Base-by-base conservation (phyloP, 495 filamentous ascomycete species). In the Podospora bellae-mahoneyi region DNA sequence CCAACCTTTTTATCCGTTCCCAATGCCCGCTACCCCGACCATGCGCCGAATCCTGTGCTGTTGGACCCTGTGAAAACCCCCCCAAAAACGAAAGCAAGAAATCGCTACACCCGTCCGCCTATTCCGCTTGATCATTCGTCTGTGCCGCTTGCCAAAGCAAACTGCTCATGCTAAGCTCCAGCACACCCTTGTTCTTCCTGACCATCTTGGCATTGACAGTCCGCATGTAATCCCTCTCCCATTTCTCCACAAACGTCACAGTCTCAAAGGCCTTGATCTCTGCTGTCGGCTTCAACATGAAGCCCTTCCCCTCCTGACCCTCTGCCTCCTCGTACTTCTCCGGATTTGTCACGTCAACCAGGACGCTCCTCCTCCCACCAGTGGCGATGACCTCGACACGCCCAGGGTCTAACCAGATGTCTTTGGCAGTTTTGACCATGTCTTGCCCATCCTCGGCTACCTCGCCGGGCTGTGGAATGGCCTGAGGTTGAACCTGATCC, bases 191-290 rank as follows among this genome's bases (percentile, higher is more conserved):
- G 18, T 71, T 72, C 62, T 69, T 76, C 68, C 72, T 64, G 61
- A 63, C 64, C 20, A 69, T 60, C 3, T 32, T 66, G 10, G 69
- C 72, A 19, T 71, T 48, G 54, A 76, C 74, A 5, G 70, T 72
- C 20, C 74, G 66, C 54, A 66, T 59, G 39, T 76, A 76, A 59
- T 71, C 66, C 63, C 60, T 72, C 68, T 76, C 74, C 74, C 74
- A 76, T 13, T 58, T 63, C 55, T 76, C 74, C 0, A 55, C 64
- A 55, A 76, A 76, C 10, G 68, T 72, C 0, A 75, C 71, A 5
- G 26, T 54, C 3, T 34, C 19, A 23, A 28, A 63, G 15, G 69
- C 28, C 30, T 64, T 65, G 4, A 68, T n/a, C 44, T 59, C 56
- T 18, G 39, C n/a, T 0, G 60, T 69, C 26, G 55, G 30, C 23